These are phyloP conservation scores for Dothideomycetes sp. DNA, from an alignment of 2,329 filamentous ascomycete species.

Conservation along the genomic window DNA sequence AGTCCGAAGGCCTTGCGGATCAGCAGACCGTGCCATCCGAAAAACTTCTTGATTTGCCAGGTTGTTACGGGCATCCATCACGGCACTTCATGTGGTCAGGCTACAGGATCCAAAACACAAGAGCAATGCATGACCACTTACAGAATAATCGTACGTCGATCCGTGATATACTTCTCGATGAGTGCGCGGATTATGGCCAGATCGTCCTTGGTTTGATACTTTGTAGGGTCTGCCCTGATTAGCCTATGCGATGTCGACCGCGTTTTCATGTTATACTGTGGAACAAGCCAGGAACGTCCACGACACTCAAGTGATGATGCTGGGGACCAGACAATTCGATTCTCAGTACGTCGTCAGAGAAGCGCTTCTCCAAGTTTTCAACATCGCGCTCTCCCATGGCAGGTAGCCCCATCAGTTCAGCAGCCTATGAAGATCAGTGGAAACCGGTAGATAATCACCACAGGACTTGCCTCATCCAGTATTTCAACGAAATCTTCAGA, in stretches of 20 bases:
- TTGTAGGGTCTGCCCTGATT: too few species aligned
- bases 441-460: constrained; percentile 7
- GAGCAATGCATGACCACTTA: constrained; percentile 30
- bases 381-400: not conserved
- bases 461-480: not conserved
- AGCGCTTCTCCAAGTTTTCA: constrained; percentile 13
- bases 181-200: constrained; percentile 27
- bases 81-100: too few species aligned
- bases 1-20: constrained; percentile 21
- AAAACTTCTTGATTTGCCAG: constrained; percentile 37
- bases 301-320: constrained; percentile 18
- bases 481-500: too few species aligned
- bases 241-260: too few species aligned
- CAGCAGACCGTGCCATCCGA: constrained; percentile 25
- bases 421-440: too few species aligned
- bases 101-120: constrained; percentile 33
- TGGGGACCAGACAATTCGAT: constrained; percentile 19
- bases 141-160: constrained; percentile 22
- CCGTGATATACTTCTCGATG: constrained; percentile 28
- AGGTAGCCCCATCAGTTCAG: constrained; percentile 12
- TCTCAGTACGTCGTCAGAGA: constrained; percentile 19
- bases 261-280: constrained; percentile 24
- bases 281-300: constrained; percentile 22
- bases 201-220: constrained; percentile 16
- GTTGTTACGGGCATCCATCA: constrained; percentile 33